phyloP scores from a whole-genome alignment of 257 asterid species.

The Nicotiana noctiflora region DNA sequence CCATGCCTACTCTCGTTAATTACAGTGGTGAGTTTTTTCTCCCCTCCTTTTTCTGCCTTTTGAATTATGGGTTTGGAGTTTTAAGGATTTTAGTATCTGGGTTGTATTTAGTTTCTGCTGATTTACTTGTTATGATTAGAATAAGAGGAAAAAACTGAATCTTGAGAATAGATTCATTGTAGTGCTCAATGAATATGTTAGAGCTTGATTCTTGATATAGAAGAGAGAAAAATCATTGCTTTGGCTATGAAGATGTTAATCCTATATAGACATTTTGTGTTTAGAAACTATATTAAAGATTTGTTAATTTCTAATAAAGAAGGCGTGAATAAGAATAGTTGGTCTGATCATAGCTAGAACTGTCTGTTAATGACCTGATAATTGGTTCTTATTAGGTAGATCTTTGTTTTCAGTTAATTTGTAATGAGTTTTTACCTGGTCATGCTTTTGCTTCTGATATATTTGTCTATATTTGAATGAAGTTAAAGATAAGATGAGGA shows the following conservation, averaged over 20 bases:
- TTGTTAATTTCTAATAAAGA: background rate
- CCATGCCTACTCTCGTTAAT: conserved; percentile 92
- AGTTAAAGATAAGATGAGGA: background rate
- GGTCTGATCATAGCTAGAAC: background rate
- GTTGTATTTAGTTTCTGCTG: background rate
- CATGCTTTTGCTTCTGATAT: background rate
- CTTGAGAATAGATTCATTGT: no score
- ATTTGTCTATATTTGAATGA: background rate
- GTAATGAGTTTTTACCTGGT: background rate
- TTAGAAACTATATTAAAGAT: background rate
- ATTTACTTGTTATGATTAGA: background rate
- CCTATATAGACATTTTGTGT: background rate
- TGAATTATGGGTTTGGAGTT: conserved; percentile 5
- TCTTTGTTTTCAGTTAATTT: background rate
- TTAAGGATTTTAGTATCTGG: background rate
- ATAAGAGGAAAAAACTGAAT: no score
- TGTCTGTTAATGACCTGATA: background rate
- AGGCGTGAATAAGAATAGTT: background rate
- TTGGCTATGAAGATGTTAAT: background rate
- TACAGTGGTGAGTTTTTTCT: conserved; percentile 59
- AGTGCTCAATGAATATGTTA: background rate
- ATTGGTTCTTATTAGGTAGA: background rate
- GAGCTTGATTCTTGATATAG: background rate
- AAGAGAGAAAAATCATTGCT: background rate
- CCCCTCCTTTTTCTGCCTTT: background rate